Percentiles rank a stretch among this genome's conserved stretches.
Conservation (phyloP, 495 filamentous ascomycete species). For the Oidiodendron maius region DNA sequence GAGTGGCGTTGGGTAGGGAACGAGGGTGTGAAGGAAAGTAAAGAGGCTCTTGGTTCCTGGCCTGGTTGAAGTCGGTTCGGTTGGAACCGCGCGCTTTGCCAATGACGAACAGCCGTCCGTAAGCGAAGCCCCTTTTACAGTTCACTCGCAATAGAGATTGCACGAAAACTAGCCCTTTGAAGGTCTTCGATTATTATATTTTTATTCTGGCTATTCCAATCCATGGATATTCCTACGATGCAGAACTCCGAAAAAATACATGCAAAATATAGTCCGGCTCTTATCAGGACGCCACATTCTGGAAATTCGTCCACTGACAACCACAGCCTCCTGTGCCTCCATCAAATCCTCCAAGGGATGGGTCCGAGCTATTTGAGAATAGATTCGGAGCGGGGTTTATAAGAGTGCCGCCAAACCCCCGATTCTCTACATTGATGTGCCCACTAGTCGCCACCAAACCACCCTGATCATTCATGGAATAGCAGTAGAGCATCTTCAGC, state of each 20-base stretch:
- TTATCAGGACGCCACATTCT: slow-evolving; percentile 3
- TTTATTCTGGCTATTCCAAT: not conserved
- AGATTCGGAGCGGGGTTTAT: slow-evolving; percentile 52
- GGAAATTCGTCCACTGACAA: slow-evolving; percentile 70
- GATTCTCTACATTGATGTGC: slow-evolving; percentile 52
- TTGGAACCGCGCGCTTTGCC: not conserved
- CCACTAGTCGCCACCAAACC: slow-evolving; percentile 45
- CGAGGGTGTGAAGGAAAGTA: too few relatives aligned
- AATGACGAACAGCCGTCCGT: too few relatives aligned
- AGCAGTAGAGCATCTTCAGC: slow-evolving; percentile 67
- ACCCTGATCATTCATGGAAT: slow-evolving; percentile 49
- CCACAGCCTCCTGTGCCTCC: slow-evolving; percentile 68
- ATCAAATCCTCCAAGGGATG: slow-evolving; percentile 53
- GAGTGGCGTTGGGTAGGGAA: too few relatives aligned
- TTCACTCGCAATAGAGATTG: too few relatives aligned
- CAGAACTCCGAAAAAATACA: not conserved
- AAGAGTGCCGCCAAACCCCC: slow-evolving; percentile 51
- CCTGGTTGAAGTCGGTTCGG: not conserved
- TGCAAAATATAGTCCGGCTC: not conserved
- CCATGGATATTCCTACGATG: not conserved
- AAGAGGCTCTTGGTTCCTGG: too few relatives aligned
- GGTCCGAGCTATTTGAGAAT: slow-evolving; percentile 33
- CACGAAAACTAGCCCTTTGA: too few relatives aligned
- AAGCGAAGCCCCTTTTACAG: too few relatives aligned
- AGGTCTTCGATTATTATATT: not conserved